Evolutionary conservation across 352 stramenopile species (phyloP).

Genomic region (Pythium vanterpoolii): DNA sequence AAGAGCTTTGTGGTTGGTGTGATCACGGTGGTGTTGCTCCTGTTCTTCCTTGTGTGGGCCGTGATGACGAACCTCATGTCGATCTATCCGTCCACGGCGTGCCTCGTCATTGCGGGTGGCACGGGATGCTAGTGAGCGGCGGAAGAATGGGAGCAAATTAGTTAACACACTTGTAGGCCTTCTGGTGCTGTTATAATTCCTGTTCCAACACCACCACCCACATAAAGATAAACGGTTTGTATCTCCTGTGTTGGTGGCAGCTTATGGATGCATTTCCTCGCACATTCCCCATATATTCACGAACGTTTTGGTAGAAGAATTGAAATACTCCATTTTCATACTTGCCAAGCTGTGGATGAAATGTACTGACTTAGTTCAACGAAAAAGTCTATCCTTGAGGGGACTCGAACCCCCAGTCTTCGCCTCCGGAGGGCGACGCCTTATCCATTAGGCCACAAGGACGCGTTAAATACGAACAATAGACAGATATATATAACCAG

Average conservation of each 20-base stretch:
- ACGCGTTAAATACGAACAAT: neutral
- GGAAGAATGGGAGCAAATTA: neutral
- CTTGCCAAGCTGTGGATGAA: neutral
- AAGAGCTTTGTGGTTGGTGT: slow-evolving; percentile 22
- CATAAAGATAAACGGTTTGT: neutral
- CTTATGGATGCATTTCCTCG: too few species aligned
- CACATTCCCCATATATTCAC: neutral
- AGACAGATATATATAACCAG: neutral
- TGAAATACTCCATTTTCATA: neutral
- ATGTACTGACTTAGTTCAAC: slow-evolving; percentile 5
- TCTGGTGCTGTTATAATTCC: neutral
- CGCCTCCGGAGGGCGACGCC: slow-evolving; percentile 69
- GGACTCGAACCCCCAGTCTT: slow-evolving; percentile 70
- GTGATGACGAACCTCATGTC: slow-evolving; percentile 38
- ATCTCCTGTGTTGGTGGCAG: too few species aligned
- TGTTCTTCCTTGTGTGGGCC: slow-evolving; percentile 25
- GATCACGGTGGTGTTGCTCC: slow-evolving; percentile 23
- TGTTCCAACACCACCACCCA: too few species aligned
- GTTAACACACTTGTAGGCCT: neutral
- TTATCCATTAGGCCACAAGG: slow-evolving; percentile 67
- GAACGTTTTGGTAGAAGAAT: neutral
- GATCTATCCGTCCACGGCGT: slow-evolving; percentile 31
- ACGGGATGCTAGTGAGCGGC: slow-evolving; percentile 14
- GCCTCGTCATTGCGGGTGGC: slow-evolving; percentile 30
- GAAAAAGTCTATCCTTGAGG: slow-evolving; percentile 53